Base-by-base conservation (phyloP, 2,329 filamentous ascomycete genomes). In the Talaromyces albobiverticillius region DNA sequence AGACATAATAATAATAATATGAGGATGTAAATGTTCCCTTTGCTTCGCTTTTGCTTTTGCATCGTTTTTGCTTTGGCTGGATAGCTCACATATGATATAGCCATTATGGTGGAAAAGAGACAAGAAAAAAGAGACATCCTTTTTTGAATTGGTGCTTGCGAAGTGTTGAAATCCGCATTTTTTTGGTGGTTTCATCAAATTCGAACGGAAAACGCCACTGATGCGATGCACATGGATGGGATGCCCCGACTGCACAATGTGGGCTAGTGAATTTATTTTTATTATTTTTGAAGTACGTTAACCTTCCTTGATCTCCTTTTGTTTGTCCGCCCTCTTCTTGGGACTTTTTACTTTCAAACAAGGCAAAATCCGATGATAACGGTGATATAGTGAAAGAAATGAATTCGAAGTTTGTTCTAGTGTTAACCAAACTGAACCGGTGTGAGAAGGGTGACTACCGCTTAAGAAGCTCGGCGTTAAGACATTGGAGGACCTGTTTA, bases 401-500 rank as follows among this genome's bases (percentile, higher is more conserved):
- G 5, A 29, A 29, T 18, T 40, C 32, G 7, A 18, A 6, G 11
- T n/a, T n/a, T 34, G 31, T 3, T 34, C 10, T 14, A 34, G 31
- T n/a, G 4, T 34, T 34, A 34, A 34, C 32, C 32, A 36, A 36
- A 16, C 4, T n/a, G 32, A n/a, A 36, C 3, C 14, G n/a, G n/a
- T 34, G 13, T 34, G n/a, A 16, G 11, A 23, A 10, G 3, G 20
- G 9, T 25, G 25, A 23, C 50, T 53, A 56, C 59, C 64, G 63
- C 45, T 64, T 68, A 52, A 66, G 64, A 51, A 71, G 67, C 58
- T 74, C 70, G 40, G 60, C 64, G 46, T 61, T 64, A 8, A 74
- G 61, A 56, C 70, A 74, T 71, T 68, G 51, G 71, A 59, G 46
- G 29, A 71, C 64, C 71, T 57, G 22, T 10, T 42, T 20, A 50